These are phyloP conservation scores for Phytophthora pseudosyringae DNA, from an alignment of 352 stramenopile species.

Conservation along the genomic window DNA sequence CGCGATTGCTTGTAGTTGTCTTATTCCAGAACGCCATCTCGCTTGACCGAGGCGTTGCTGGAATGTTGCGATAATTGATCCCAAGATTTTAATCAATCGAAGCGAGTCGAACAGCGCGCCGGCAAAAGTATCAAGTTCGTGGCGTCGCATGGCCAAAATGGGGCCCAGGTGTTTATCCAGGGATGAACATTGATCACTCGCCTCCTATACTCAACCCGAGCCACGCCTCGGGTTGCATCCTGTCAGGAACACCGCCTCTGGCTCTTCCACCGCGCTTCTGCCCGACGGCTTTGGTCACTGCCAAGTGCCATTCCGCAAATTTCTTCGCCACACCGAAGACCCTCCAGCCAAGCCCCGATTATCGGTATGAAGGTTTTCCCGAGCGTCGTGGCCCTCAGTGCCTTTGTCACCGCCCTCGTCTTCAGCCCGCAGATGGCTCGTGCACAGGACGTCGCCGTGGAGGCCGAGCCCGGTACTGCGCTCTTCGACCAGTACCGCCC, in stretches of 20 bases:
- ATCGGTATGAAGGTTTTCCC: slow-evolving; percentile 37
- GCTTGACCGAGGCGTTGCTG: too few species aligned
- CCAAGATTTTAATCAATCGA: slow-evolving; percentile 33
- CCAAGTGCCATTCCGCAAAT: slow-evolving; percentile 25
- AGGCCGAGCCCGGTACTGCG: slow-evolving; percentile 41
- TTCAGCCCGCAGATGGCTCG: slow-evolving; percentile 22
- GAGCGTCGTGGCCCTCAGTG: slow-evolving; percentile 23
- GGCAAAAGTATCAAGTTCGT: slow-evolving; percentile 32
- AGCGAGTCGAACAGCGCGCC: slow-evolving; percentile 13
- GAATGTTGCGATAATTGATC: too few species aligned
- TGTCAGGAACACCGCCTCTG: slow-evolving; percentile 6
- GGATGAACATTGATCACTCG: too few species aligned
- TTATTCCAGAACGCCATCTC: too few species aligned
- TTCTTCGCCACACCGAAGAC: slow-evolving; percentile 25
- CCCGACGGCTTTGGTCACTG: slow-evolving; percentile 1
- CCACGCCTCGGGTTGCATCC: slow-evolving; percentile 16
- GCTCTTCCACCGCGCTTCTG: slow-evolving; percentile 22
- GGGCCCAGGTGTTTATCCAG: slow-evolving; percentile 12
- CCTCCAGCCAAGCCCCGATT: too few species aligned
- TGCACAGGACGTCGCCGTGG: slow-evolving; percentile 31
- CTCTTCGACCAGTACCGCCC: slow-evolving; percentile 66
- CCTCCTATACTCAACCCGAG: slow-evolving; percentile 15
- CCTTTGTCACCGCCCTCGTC: slow-evolving; percentile 22
- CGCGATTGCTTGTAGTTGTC: too few species aligned
- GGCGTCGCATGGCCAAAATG: slow-evolving; percentile 21